A percentile compares a stretch with the other conserved stretches of the same genome.
These are phyloP conservation scores for Puccinia triticina DNA, from an alignment of 1,284 basidiomycete species.

Conservation along the genomic window DNA sequence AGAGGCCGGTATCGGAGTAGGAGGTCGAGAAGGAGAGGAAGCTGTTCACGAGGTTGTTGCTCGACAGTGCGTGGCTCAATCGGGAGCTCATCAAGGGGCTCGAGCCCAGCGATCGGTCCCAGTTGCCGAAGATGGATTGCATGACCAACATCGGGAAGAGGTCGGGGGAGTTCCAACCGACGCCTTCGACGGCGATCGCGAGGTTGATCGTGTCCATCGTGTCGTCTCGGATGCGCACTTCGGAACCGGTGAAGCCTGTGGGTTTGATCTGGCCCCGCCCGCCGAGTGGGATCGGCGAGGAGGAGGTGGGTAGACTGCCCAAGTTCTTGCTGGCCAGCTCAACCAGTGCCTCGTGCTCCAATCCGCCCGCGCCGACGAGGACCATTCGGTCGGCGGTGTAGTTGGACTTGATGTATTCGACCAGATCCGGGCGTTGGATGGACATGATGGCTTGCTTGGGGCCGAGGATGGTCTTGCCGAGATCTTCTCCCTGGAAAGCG, in stretches of 20 bases:
- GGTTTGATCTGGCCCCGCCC: constrained; percentile 62
- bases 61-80: constrained; percentile 86
- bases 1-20: constrained; percentile 99
- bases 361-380: constrained; percentile 92
- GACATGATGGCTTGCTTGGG: constrained; percentile 96
- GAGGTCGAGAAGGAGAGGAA: constrained; percentile 99
- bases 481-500: constrained; percentile 87
- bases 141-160: constrained; percentile 99
- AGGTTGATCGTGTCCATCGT: constrained; percentile 84
- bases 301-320: constrained; percentile 80
- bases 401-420: constrained; percentile 92
- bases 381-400: constrained; percentile 99
- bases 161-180: constrained; percentile 95
- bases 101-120: constrained; percentile 95
- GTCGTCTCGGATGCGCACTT: constrained; percentile 95
- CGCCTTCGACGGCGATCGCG: constrained; percentile 96
- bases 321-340: constrained; percentile 95
- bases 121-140: constrained; percentile 98
- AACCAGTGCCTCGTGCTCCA: constrained; percentile 89
- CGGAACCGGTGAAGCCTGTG: constrained; percentile 86
- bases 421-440: constrained; percentile 87
- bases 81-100: constrained; percentile 85
- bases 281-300: constrained; percentile 86
- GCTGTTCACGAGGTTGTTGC: constrained; percentile 96
- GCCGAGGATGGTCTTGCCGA: constrained; percentile 96